Percentiles rank a stretch among this genome's conserved stretches.
Conservation (phyloP, 768 basidiomycete species). For the Psilocybe cubensis region DNA sequence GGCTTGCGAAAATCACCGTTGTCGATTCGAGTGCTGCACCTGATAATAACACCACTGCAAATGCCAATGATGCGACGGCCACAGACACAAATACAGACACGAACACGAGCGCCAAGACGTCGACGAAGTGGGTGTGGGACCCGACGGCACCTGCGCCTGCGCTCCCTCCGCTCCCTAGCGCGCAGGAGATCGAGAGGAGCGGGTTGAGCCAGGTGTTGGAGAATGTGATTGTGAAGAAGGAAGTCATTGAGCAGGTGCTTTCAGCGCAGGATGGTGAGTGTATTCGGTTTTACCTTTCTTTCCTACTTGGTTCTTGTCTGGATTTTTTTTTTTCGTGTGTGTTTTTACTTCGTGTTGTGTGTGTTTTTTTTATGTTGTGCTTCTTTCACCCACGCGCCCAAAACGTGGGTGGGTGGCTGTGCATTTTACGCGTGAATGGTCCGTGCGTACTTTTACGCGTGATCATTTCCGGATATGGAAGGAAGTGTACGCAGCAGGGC, state of each 20-base stretch:
- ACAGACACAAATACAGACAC: no score
- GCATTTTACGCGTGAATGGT: no score
- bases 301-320: neutral
- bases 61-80: no score
- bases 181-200: neutral
- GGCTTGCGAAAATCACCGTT: slow-evolving; percentile 22
- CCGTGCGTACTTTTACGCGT: no score
- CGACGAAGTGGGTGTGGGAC: slow-evolving; percentile 16
- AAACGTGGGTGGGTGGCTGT: no score
- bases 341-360: neutral
- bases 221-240: neutral
- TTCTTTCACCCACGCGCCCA: no score
- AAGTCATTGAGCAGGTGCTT: neutral
- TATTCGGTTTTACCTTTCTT: neutral
- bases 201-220: neutral
- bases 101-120: no score
- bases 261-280: neutral
- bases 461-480: no score
- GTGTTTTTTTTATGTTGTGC: no score
- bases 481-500: no score
- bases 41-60: no score
- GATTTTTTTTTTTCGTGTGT: neutral
- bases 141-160: neutral
- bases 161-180: neutral
- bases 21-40: neutral